A percentile compares a stretch with the other conserved stretches of the same genome.
Evolutionary conservation across 352 stramenopile genomes (phyloP).

Genomic region (Phytophthora citrophthora): DNA sequence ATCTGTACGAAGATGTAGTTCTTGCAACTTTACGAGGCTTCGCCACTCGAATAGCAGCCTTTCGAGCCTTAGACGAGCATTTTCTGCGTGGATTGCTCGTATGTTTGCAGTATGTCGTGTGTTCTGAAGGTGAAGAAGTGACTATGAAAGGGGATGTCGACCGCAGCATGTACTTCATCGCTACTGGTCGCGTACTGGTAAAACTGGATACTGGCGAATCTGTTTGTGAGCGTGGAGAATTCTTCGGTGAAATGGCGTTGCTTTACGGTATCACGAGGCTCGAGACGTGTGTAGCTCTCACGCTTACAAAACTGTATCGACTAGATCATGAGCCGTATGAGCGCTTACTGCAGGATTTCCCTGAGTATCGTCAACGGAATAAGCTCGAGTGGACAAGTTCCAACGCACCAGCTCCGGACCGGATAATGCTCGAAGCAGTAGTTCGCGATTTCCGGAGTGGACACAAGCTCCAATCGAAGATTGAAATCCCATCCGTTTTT

Average conservation of each 20-base stretch:
- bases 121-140: constrained; percentile 73
- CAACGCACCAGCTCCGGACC: constrained; percentile 20
- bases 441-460: constrained; percentile 17
- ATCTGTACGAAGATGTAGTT: constrained; percentile 67
- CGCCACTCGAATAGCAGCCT: constrained; percentile 54
- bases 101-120: constrained; percentile 72
- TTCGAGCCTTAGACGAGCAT: constrained; percentile 62
- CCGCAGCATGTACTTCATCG: constrained; percentile 85
- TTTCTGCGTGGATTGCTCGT: constrained; percentile 74
- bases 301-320: constrained; percentile 69
- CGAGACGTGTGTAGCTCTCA: constrained; percentile 71
- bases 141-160: constrained; percentile 77
- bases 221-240: constrained; percentile 65
- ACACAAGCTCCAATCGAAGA: not conserved
- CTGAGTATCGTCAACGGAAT: constrained; percentile 57
- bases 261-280: constrained; percentile 67
- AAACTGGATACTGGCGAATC: constrained; percentile 59
- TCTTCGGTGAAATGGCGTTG: constrained; percentile 67
- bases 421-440: constrained; percentile 18
- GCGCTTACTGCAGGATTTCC: constrained; percentile 67
- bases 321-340: constrained; percentile 71
- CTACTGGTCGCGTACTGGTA: constrained; percentile 64
- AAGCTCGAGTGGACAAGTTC: constrained; percentile 62
- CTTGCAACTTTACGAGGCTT: constrained; percentile 57
- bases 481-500: constrained; percentile 4